Evolutionary conservation across 495 filamentous ascomycete species (phyloP).

Genomic region (Trypethelium eluteriae): DNA sequence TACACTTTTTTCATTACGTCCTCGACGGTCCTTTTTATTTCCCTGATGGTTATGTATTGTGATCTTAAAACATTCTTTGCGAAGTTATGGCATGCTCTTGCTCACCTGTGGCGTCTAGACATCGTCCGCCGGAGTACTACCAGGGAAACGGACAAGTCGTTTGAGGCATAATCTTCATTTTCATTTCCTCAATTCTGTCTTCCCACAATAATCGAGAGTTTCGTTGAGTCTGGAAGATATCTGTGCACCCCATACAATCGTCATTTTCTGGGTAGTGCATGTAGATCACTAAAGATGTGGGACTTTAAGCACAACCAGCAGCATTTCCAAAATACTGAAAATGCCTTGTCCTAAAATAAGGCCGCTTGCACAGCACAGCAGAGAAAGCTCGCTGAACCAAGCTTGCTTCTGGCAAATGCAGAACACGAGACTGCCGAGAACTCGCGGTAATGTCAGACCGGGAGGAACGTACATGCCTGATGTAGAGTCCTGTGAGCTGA

Average conservation of each 20-base stretch:
- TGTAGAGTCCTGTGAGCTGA: not conserved
- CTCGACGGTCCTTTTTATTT: not conserved
- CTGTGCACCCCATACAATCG: not conserved
- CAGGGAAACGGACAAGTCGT: not conserved
- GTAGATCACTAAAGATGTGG: not conserved
- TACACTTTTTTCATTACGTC: not conserved
- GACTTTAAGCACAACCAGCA: not conserved
- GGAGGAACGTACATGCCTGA: not conserved
- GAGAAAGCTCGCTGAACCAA: not conserved
- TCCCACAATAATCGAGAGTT: not conserved
- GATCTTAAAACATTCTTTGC: not conserved
- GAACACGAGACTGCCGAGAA: not conserved
- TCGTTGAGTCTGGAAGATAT: not conserved
- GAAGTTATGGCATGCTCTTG: not conserved
- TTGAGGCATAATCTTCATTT: not conserved
- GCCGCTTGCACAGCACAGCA: not conserved
- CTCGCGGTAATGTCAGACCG: not conserved
- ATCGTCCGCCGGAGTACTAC: not conserved
- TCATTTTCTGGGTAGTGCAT: not conserved
- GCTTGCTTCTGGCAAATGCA: not conserved
- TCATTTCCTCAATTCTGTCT: not conserved
- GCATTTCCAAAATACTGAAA: not conserved
- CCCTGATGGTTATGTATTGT: not conserved
- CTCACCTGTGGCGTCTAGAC: not conserved
- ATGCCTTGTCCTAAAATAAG: conserved; percentile 1